phyloP scores from a whole-genome alignment of 805 yeast species.

The Torulaspora indica region DNA sequence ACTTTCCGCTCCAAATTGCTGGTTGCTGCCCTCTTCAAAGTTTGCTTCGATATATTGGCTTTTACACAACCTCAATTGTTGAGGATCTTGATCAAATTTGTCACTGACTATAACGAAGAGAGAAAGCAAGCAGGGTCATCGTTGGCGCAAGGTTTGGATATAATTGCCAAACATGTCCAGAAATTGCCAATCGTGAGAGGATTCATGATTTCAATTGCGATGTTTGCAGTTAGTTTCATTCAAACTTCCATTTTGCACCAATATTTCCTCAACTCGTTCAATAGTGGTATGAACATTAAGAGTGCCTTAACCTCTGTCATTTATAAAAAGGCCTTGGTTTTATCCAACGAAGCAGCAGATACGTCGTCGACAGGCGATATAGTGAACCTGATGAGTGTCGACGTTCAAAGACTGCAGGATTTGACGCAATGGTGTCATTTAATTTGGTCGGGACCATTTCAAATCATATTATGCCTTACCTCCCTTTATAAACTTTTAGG shows the following conservation, averaged over 20 bases:
- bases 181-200: conserved; percentile 67
- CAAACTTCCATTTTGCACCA: conserved; percentile 77
- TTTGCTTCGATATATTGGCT: conserved; percentile 70
- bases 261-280: conserved; percentile 69
- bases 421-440: conserved; percentile 71
- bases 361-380: conserved; percentile 84
- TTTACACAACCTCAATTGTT: conserved; percentile 85
- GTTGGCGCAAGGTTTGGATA: conserved; percentile 1
- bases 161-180: conserved; percentile 25
- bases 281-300: conserved; percentile 70
- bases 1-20: conserved; percentile 73
- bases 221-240: conserved; percentile 72
- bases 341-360: conserved; percentile 68
- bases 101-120: conserved; percentile 43
- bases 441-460: conserved; percentile 92
- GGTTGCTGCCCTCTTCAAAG: conserved; percentile 68
- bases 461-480: conserved; percentile 66
- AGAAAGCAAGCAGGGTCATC: conserved; percentile 14
- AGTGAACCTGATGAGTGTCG: conserved; percentile 92
- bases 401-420: conserved; percentile 83
- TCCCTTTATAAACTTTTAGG: conserved; percentile 74
- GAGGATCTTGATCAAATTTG: conserved; percentile 57
- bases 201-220: conserved; percentile 64
- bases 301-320: conserved; percentile 63
- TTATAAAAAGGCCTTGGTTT: conserved; percentile 60